phyloP scores from a whole-genome alignment of 2,329 filamentous ascomycete species.

The Colletotrichum liriopes region DNA sequence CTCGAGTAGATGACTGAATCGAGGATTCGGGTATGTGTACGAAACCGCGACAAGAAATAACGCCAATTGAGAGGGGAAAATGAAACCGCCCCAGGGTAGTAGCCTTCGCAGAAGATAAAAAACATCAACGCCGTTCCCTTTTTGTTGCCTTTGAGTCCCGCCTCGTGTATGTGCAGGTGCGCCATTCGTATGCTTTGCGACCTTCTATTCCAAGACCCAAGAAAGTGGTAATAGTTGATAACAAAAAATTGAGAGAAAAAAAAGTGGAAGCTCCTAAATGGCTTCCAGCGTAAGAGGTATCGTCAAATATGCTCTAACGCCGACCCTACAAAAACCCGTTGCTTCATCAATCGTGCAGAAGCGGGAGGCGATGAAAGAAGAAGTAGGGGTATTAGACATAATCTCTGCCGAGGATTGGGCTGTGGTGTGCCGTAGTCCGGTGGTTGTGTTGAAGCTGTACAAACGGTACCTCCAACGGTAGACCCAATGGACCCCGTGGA shows the following conservation, averaged over 20 bases:
- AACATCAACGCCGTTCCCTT: conserved; percentile 27
- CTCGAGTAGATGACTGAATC: conserved; percentile 31
- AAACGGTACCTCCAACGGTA: background rate
- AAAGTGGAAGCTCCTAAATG: background rate
- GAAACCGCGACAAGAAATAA: conserved; percentile 30
- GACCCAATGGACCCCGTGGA: background rate
- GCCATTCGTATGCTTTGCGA: conserved; percentile 44
- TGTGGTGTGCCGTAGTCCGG: background rate
- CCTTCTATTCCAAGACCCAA: conserved; percentile 27
- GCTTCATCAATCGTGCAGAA: conserved; percentile 14
- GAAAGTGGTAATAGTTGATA: conserved; percentile 4
- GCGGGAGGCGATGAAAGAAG: background rate
- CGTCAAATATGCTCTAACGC: background rate
- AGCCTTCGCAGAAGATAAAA: background rate
- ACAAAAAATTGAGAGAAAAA: conserved; percentile 7
- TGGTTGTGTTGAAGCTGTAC: background rate
- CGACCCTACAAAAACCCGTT: background rate
- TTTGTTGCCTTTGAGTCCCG: conserved; percentile 28
- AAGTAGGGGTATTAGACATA: conserved; percentile 3
- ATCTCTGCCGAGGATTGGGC: background rate
- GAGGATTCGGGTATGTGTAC: conserved; percentile 41
- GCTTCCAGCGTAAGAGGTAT: background rate
- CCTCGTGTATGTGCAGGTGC: conserved; percentile 41
- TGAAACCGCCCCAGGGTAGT: conserved; percentile 3
- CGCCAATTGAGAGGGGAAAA: conserved; percentile 11